These are phyloP conservation scores for Colletotrichum musae DNA, from an alignment of 2,329 filamentous ascomycete species.

Conservation along the genomic window DNA sequence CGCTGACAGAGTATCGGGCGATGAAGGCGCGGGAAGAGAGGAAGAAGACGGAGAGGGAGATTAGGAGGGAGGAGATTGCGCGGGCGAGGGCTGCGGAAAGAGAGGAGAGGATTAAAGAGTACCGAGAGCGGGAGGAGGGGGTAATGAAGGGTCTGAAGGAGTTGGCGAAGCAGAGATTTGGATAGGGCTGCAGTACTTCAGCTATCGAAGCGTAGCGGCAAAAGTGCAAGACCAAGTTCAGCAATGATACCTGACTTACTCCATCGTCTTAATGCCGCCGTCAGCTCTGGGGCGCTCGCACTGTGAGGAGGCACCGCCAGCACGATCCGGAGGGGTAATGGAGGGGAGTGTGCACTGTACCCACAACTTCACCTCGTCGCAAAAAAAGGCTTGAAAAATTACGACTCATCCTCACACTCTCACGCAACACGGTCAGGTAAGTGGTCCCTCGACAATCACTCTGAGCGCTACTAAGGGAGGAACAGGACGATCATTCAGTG, in stretches of 20 bases:
- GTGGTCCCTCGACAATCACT: background rate
- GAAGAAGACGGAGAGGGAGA: constrained; percentile 87
- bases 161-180: constrained; percentile 85
- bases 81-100: constrained; percentile 83
- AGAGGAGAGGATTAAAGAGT: constrained; percentile 80
- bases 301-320: background rate
- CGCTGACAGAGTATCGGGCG: constrained; percentile 77
- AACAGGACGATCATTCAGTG: background rate
- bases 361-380: constrained; percentile 32
- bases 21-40: constrained; percentile 75
- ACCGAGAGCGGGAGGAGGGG: constrained; percentile 83
- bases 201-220: background rate
- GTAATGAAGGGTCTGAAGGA: constrained; percentile 87
- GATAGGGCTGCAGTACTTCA: constrained; percentile 54
- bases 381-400: constrained; percentile 23
- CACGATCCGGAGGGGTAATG: constrained; percentile 12
- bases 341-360: constrained; percentile 29
- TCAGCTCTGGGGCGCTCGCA: background rate
- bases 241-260: background rate
- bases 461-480: background rate
- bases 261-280: too few species aligned
- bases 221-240: background rate
- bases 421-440: background rate
- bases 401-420: constrained; percentile 23
- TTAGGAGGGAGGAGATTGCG: constrained; percentile 84